phyloP scores from a whole-genome alignment of 352 stramenopile genomes.

The Hyaloperonospora arabidopsidis region DNA sequence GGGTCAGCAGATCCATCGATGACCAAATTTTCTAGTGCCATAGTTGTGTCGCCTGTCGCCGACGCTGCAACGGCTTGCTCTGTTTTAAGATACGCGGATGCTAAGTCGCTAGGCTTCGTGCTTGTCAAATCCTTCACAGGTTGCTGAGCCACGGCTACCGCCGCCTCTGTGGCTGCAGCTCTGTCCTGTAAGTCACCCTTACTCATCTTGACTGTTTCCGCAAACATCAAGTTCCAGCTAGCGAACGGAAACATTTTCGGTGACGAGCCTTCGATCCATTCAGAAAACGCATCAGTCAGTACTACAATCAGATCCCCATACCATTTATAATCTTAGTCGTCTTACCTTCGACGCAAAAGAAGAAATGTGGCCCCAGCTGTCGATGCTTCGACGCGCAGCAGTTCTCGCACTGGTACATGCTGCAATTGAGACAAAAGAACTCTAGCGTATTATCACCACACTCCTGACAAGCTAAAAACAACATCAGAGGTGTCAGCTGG shows the following conservation, averaged over 20 bases:
- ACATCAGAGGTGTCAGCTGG: constrained; percentile 5
- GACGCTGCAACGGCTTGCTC: constrained; percentile 9
- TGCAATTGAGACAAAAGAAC: constrained; percentile 53
- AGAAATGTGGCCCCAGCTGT: constrained; percentile 34
- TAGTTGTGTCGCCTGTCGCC: constrained; percentile 10
- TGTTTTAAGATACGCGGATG: constrained; percentile 15
- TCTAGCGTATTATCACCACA: constrained; percentile 36
- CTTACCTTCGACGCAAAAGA: constrained; percentile 51
- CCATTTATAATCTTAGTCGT: no score
- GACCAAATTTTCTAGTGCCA: constrained; percentile 23
- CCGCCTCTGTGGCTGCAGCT: constrained; percentile 2
- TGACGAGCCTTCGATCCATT: constrained; percentile 23
- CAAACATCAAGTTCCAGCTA: constrained; percentile 36
- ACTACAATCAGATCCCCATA: background rate
- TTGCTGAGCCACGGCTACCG: background rate
- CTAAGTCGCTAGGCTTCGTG: constrained; percentile 7
- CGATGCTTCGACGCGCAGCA: constrained; percentile 43
- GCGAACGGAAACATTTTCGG: constrained; percentile 36
- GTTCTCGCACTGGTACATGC: constrained; percentile 45
- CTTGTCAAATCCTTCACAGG: background rate
- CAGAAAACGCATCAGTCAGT: background rate
- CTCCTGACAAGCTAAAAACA: constrained; percentile 39
- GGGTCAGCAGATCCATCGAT: constrained; percentile 10
- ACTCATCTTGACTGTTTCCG: constrained; percentile 39
- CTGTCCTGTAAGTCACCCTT: constrained; percentile 27